These are phyloP conservation scores for Favolaschia claudopus DNA, from an alignment of 768 basidiomycete species.

Conservation along the genomic window DNA sequence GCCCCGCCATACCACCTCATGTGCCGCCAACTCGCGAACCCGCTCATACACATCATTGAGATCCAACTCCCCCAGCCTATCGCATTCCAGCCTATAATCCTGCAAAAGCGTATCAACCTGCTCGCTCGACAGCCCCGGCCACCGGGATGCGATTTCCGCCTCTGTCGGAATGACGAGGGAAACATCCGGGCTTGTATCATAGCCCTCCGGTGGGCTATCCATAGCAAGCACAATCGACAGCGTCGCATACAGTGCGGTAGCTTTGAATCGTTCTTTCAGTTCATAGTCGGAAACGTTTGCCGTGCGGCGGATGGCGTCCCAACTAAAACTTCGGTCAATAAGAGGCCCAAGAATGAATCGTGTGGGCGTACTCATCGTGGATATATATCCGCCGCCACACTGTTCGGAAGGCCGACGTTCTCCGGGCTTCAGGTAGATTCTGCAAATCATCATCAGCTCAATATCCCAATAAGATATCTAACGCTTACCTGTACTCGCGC, in stretches of 20 bases:
- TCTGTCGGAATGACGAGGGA: constrained; percentile 65
- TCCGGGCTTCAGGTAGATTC: constrained; percentile 76
- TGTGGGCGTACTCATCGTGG: constrained; percentile 81
- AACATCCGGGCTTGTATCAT: constrained; percentile 62
- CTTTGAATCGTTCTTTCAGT: constrained; percentile 71
- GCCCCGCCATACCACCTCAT: constrained; percentile 51
- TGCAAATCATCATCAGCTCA: constrained; percentile 33
- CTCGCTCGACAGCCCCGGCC: constrained; percentile 76
- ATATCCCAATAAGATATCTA: background rate
- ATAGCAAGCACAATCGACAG: constrained; percentile 57
- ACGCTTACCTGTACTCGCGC: constrained; percentile 57
- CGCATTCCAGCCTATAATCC: constrained; percentile 72
- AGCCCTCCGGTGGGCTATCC: constrained; percentile 51
- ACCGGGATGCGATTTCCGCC: constrained; percentile 71
- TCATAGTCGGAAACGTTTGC: constrained; percentile 79
- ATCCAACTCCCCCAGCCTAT: constrained; percentile 61
- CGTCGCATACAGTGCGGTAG: constrained; percentile 78
- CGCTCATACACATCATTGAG: constrained; percentile 69
- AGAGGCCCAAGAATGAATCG: no score
- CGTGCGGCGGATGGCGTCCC: constrained; percentile 79
- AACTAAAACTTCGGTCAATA: constrained; percentile 52
- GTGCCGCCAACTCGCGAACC: constrained; percentile 66
- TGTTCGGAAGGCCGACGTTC: constrained; percentile 71
- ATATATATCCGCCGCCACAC: constrained; percentile 91
- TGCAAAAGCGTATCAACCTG: constrained; percentile 62